Conservation (phyloP, 495 filamentous ascomycete genomes). For the Neurospora discreta region DNA sequence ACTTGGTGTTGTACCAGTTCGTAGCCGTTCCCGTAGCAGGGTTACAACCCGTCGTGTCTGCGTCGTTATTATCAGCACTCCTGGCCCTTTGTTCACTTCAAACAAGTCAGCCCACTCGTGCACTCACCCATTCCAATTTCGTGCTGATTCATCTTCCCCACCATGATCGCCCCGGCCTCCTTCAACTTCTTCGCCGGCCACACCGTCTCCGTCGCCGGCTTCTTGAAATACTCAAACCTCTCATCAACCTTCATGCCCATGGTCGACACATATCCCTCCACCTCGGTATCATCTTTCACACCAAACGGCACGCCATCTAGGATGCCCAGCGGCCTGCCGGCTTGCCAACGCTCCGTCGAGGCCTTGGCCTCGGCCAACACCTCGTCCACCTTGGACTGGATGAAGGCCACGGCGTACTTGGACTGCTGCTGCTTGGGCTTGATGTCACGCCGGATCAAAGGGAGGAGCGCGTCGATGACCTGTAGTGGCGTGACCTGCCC, state of each 20-base stretch:
- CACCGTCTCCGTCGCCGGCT: slow-evolving; percentile 21
- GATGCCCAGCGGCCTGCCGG: slow-evolving; percentile 49
- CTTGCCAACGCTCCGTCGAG: slow-evolving; percentile 58
- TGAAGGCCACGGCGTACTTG: slow-evolving; percentile 59
- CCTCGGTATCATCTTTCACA: slow-evolving; percentile 74
- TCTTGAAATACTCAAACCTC: slow-evolving; percentile 23
- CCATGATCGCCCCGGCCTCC: slow-evolving; percentile 67
- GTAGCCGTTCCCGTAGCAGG: slow-evolving; percentile 65
- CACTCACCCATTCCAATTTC: slow-evolving; percentile 52
- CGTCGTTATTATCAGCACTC: not conserved
- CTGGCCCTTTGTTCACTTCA: not conserved
- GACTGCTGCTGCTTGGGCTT: slow-evolving; percentile 23
- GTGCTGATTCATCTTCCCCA: slow-evolving; percentile 89
- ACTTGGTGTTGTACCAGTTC: slow-evolving; percentile 70
- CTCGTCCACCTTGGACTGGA: slow-evolving; percentile 43
- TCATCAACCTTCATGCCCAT: slow-evolving; percentile 40
- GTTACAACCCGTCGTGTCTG: slow-evolving; percentile 41
- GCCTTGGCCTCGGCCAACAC: slow-evolving; percentile 57
- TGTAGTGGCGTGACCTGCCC: slow-evolving; percentile 58
- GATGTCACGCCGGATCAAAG: slow-evolving; percentile 51
- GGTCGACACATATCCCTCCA: slow-evolving; percentile 60
- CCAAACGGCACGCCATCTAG: slow-evolving; percentile 82
- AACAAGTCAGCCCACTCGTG: not conserved
- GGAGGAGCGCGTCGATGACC: slow-evolving; percentile 59
- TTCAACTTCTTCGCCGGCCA: slow-evolving; percentile 70